Percentiles rank a stretch among this genome's conserved stretches.
These are phyloP conservation scores for Penicillium frequentans DNA, from an alignment of 2,329 filamentous ascomycete genomes.

Conservation along the genomic window DNA sequence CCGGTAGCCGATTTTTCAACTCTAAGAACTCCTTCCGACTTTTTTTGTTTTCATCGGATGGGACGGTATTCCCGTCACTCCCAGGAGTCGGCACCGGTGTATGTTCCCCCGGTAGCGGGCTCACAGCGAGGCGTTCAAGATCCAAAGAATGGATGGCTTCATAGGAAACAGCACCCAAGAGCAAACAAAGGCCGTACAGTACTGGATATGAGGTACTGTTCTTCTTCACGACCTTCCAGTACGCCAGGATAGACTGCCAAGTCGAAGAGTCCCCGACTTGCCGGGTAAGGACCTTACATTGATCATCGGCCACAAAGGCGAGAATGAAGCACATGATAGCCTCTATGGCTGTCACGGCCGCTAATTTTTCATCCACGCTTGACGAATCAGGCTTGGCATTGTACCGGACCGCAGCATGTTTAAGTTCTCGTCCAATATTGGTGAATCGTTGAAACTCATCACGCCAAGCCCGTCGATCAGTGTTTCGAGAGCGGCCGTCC, in stretches of 20 bases:
- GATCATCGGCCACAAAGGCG: conserved; percentile 46
- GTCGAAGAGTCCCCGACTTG: conserved; percentile 40
- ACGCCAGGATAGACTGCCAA: conserved; percentile 50
- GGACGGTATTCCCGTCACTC: conserved; percentile 42
- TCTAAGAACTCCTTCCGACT: conserved; percentile 40
- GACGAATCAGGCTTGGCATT: conserved; percentile 32
- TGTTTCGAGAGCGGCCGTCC: conserved; percentile 28
- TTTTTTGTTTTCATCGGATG: conserved; percentile 38
- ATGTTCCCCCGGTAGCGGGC: conserved; percentile 40
- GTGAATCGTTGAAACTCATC: conserved; percentile 45
- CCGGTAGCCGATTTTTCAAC: conserved; percentile 40
- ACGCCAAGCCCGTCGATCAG: conserved; percentile 44
- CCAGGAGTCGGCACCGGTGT: conserved; percentile 44
- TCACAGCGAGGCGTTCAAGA: conserved; percentile 45
- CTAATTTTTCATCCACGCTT: conserved; percentile 35
- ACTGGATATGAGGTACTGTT: conserved; percentile 40
- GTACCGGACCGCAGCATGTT: conserved; percentile 45
- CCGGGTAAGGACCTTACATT: conserved; percentile 36
- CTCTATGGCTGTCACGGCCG: conserved; percentile 44
- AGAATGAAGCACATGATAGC: conserved; percentile 50
- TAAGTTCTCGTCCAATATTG: conserved; percentile 46
- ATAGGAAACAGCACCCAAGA: conserved; percentile 49
- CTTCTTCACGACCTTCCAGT: conserved; percentile 47
- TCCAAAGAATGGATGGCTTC: conserved; percentile 47
- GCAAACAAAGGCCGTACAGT: conserved; percentile 45